These are phyloP conservation scores for Verruconis gallopava DNA, from an alignment of 2,329 filamentous ascomycete species.

Conservation along the genomic window DNA sequence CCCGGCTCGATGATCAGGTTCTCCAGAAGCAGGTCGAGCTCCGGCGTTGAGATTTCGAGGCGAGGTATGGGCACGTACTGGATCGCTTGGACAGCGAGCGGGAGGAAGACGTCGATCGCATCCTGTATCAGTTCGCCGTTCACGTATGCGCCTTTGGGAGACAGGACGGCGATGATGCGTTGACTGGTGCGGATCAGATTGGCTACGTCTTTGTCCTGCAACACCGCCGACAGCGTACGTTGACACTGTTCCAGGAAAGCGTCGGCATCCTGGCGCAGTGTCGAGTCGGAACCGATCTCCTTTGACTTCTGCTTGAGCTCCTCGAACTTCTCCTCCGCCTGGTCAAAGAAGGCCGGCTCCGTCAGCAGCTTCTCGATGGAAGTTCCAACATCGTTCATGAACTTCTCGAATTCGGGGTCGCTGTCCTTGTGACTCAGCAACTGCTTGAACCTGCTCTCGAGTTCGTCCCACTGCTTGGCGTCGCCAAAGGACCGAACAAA, in stretches of 20 bases:
- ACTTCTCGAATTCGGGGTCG: slow-evolving; percentile 69
- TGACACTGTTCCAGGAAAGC: slow-evolving; percentile 56
- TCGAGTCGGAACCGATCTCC: slow-evolving; percentile 49
- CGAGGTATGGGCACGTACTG: slow-evolving; percentile 85
- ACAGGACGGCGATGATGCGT: slow-evolving; percentile 58
- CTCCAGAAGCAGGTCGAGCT: slow-evolving; percentile 75
- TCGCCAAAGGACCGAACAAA: slow-evolving; percentile 72
- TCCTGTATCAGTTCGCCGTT: slow-evolving; percentile 66
- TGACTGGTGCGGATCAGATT: slow-evolving; percentile 53
- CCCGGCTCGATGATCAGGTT: slow-evolving; percentile 87
- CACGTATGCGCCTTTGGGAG: slow-evolving; percentile 47
- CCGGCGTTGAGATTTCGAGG: slow-evolving; percentile 72
- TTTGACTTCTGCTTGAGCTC: slow-evolving; percentile 44
- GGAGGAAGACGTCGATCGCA: slow-evolving; percentile 66
- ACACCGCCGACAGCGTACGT: slow-evolving; percentile 52
- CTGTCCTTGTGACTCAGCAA: slow-evolving; percentile 61
- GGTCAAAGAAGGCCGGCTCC: slow-evolving; percentile 74
- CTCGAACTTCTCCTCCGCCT: slow-evolving; percentile 52
- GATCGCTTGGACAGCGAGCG: slow-evolving; percentile 60
- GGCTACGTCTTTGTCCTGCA: slow-evolving; percentile 58
- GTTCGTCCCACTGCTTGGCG: slow-evolving; percentile 57
- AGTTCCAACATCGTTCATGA: slow-evolving; percentile 60
- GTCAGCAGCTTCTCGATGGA: slow-evolving; percentile 70
- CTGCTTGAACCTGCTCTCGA: slow-evolving; percentile 54
- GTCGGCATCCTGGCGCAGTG: slow-evolving; percentile 60